Evolutionary conservation across 2,329 filamentous ascomycete genomes (phyloP), one percentile per base, ranked within the genome.

Genomic region (Hyphodiscus sp.): DNA sequence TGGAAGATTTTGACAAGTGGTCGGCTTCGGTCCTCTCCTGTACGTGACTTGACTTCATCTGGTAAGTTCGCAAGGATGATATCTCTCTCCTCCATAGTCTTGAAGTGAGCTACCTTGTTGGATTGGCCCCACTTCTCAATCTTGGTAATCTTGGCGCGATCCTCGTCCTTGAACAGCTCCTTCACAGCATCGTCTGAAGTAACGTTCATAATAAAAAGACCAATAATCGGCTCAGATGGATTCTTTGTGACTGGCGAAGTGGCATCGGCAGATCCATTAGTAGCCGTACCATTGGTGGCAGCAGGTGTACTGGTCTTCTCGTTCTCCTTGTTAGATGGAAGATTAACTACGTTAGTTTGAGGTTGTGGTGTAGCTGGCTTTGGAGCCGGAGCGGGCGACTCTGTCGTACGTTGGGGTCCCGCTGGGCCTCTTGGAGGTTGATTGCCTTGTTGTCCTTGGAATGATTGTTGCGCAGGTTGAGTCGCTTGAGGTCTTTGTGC

Each of bases 171-270:
- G 67, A 99, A 92, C 20, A 96, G 77, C 33, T 89, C 85, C 53
- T 86, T 85, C 41, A 89, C 86, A 56, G 91, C 88, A 30, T 96
- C 89, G 60, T 92, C 89, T 51, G 81, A 87, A 64, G 85, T 88
- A 20, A 91, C 84, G 65, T 91, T 91, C 74, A 88, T 89, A 56
- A 99, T 85, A 70, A 96, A 99, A 19, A 99, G 80, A 47, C 89
- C 92, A 64, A 90, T 86, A 62, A 86, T 89, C 61, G 80, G 82
- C 65, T 90, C 80, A 65, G 74, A 79, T 18, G 78, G 73, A 38
- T 73, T 79, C 68, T 88, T 86, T 26, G 79, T 73, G 7, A 79
- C 79, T 16, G 82, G 78, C 1, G 82, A 81, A n/a, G 77, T 71
- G 2, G 74, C 71, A 13, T 78, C 72, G 30, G 76, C 69, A 43